Evolutionary conservation across 2,329 filamentous ascomycete species (phyloP).

Genomic region (Akanthomyces dipterigenus): DNA sequence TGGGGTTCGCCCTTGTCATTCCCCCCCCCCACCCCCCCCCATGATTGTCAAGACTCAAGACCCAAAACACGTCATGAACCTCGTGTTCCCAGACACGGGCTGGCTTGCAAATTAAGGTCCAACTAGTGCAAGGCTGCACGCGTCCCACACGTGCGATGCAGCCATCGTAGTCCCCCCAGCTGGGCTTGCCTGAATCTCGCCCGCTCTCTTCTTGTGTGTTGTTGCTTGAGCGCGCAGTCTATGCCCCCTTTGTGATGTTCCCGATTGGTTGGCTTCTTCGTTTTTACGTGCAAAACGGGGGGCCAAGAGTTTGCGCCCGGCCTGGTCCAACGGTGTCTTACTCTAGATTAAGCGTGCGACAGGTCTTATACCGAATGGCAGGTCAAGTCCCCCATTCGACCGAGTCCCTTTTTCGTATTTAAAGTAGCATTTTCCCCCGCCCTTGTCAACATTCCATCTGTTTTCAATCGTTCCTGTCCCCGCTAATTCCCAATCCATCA

Average conservation of each 20-base stretch:
- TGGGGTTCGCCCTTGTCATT: too few relatives aligned
- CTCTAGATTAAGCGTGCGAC: conserved; percentile 2
- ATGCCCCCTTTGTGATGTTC: neutral
- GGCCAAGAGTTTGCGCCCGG: neutral
- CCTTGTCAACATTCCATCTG: neutral
- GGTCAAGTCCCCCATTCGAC: neutral
- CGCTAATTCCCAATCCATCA: too few relatives aligned
- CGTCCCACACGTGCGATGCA: neutral
- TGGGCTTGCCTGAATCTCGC: neutral
- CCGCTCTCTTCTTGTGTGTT: neutral
- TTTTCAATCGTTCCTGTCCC: neutral
- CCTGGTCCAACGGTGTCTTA: neutral
- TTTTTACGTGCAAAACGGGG: neutral
- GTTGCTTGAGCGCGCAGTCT: too few relatives aligned
- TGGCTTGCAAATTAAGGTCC: neutral
- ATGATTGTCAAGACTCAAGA: too few relatives aligned
- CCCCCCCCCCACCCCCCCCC: neutral
- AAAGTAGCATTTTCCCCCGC: neutral
- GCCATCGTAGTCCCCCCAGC: neutral
- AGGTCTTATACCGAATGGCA: neutral
- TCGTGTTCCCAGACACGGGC: neutral
- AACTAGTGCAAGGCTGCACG: neutral
- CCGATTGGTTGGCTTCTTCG: neutral
- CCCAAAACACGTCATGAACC: neutral
- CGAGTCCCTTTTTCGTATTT: neutral